These are phyloP conservation scores for Verticillium isaacii DNA, from an alignment of 2,329 filamentous ascomycete genomes.

Conservation along the genomic window DNA sequence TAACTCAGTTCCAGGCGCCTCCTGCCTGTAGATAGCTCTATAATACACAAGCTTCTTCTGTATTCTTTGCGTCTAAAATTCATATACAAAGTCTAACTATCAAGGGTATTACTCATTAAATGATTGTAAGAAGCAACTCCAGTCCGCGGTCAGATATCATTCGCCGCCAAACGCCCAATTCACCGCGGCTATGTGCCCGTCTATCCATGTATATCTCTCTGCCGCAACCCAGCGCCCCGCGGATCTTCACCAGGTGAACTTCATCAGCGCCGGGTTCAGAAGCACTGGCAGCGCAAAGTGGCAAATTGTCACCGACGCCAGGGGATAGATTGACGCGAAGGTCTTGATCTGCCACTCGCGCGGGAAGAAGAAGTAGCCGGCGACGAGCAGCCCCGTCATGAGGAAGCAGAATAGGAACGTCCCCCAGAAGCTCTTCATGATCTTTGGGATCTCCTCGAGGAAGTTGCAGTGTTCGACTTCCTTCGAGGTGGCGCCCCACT, in stretches of 20 bases:
- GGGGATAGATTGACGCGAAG: conserved; percentile 56
- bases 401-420: conserved; percentile 46
- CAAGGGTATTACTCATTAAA: neutral
- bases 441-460: conserved; percentile 49
- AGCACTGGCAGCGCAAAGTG: conserved; percentile 56
- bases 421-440: conserved; percentile 47
- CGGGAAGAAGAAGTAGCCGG: conserved; percentile 36
- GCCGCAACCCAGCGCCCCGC: neutral
- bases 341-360: conserved; percentile 50
- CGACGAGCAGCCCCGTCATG: conserved; percentile 41
- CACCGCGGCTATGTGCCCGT: neutral
- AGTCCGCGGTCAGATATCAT: neutral
- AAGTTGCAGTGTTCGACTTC: conserved; percentile 53
- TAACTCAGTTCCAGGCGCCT: no score
- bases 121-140: neutral
- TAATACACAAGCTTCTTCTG: no score
- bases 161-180: neutral
- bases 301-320: conserved; percentile 43
- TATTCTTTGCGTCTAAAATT: neutral
- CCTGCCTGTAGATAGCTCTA: no score
- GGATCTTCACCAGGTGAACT: conserved; percentile 48
- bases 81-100: neutral
- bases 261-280: conserved; percentile 60
- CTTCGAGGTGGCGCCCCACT: conserved; percentile 54
- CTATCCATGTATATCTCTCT: neutral